Conservation (phyloP, 192 early-diverging fungal genomes). For the Mortierella claussenii region DNA sequence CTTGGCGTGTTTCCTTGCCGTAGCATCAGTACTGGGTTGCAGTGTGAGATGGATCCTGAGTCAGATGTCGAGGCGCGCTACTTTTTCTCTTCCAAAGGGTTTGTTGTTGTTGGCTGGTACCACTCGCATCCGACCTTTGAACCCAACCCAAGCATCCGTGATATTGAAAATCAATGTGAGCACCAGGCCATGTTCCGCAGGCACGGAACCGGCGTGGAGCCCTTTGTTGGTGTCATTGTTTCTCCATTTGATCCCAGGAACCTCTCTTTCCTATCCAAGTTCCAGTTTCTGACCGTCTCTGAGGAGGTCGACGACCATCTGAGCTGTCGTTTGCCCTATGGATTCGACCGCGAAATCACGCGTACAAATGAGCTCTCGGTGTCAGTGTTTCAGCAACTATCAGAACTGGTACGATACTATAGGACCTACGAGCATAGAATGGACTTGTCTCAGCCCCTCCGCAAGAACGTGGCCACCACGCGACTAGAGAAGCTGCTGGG, state of each 20-base stretch:
- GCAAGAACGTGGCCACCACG: constrained; percentile 61
- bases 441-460: constrained; percentile 64
- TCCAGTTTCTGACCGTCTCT: constrained; percentile 70
- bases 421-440: constrained; percentile 67
- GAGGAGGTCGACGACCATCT: constrained; percentile 58
- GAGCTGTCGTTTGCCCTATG: constrained; percentile 69
- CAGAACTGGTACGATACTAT: constrained; percentile 68
- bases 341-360: constrained; percentile 61
- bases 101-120: constrained; percentile 92
- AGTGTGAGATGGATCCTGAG: constrained; percentile 94
- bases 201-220: constrained; percentile 73
- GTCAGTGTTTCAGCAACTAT: constrained; percentile 65
- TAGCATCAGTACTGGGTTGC: constrained; percentile 82
- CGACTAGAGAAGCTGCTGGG: constrained; percentile 72
- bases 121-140: constrained; percentile 97
- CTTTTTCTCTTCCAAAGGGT: constrained; percentile 70
- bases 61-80: constrained; percentile 87
- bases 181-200: constrained; percentile 86
- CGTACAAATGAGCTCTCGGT: constrained; percentile 56
- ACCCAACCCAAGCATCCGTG: constrained; percentile 87
- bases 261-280: constrained; percentile 63
- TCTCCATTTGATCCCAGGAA: constrained; percentile 77
- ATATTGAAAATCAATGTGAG: constrained; percentile 88
- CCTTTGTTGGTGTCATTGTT: constrained; percentile 92
- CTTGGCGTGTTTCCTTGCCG: constrained; percentile 83